Percentiles rank a stretch among this genome's conserved stretches.
phyloP scores from a whole-genome alignment of 495 filamentous ascomycete genomes.

The Parathielavia hyrcaniae region DNA sequence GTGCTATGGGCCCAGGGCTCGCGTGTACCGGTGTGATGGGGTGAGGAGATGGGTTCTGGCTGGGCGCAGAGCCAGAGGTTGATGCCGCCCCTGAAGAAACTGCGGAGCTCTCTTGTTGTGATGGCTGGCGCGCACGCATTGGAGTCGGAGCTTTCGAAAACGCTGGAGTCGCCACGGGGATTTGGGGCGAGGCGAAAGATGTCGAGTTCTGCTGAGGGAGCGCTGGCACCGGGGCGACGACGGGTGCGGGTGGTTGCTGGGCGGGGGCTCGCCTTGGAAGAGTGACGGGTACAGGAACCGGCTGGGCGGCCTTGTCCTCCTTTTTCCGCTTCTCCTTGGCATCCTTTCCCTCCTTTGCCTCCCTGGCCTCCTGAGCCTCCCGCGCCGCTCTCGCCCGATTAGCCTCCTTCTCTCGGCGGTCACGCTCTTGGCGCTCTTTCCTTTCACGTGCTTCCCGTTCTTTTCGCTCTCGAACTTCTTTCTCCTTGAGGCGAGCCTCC shows the following conservation, averaged over 20 bases:
- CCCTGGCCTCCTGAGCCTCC: conserved; percentile 26
- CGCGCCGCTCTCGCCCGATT: conserved; percentile 34
- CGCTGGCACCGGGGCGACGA: conserved; percentile 49
- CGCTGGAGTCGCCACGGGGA: conserved; percentile 69
- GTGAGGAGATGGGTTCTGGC: conserved; percentile 62
- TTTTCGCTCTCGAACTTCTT: conserved; percentile 59
- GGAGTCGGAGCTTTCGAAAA: conserved; percentile 79
- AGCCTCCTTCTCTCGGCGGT: conserved; percentile 46
- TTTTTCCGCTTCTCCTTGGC: conserved; percentile 48
- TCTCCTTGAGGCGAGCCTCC: conserved; percentile 56
- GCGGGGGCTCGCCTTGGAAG: conserved; percentile 44
- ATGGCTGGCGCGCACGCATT: conserved; percentile 64
- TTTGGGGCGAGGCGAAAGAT: conserved; percentile 66
- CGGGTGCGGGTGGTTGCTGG: conserved; percentile 29
- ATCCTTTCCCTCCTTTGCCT: conserved; percentile 41
- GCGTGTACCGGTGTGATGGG: conserved; percentile 52
- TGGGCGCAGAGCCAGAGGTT: conserved; percentile 45
- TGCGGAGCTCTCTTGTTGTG: conserved; percentile 70
- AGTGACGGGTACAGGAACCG: conserved; percentile 35
- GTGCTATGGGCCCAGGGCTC: conserved; percentile 48
- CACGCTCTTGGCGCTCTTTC: conserved; percentile 56
- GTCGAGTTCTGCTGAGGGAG: conserved; percentile 39
- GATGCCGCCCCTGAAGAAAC: conserved; percentile 57
- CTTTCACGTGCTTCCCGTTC: conserved; percentile 66
- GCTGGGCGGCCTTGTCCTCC: conserved; percentile 40